Evolutionary conservation across 352 stramenopile genomes (phyloP).

Genomic region (Paralagenidium karlingii): DNA sequence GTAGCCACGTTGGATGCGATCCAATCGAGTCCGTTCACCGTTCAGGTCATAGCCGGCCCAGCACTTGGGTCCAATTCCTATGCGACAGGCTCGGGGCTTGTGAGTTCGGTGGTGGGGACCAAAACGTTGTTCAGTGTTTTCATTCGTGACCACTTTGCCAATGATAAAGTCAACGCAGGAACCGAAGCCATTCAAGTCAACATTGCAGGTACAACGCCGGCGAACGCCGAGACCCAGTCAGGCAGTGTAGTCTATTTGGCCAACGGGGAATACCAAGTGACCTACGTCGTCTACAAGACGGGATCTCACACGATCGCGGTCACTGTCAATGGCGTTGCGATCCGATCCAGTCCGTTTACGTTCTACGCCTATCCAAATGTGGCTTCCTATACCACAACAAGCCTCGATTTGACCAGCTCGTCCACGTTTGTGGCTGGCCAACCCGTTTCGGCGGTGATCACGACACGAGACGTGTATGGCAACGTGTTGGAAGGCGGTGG

Average conservation of each 20-base stretch:
- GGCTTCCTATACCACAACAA: constrained; percentile 23
- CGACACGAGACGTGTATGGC: constrained; percentile 23
- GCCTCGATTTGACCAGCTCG: constrained; percentile 32
- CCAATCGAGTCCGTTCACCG: constrained; percentile 28
- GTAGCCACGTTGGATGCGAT: constrained; percentile 10
- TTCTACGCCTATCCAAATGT: constrained; percentile 38
- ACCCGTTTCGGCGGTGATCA: constrained; percentile 20
- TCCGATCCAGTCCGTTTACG: constrained; percentile 33
- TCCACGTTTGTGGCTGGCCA: constrained; percentile 16
- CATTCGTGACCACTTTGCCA: constrained; percentile 43
- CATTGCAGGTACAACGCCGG: constrained; percentile 20
- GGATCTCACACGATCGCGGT: constrained; percentile 32
- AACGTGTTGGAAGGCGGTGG: constrained; percentile 42
- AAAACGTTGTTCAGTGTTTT: constrained; percentile 28
- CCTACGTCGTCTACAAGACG: constrained; percentile 25
- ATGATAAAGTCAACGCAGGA: constrained; percentile 45
- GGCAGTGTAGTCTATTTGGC: constrained; percentile 8
- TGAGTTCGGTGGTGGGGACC: constrained; percentile 36
- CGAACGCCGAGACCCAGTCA: constrained; percentile 4
- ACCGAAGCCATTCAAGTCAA: constrained; percentile 20
- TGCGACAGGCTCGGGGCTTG: constrained; percentile 23
- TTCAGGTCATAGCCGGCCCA: constrained; percentile 30
- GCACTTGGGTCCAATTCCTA: constrained; percentile 28
- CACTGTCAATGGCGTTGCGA: constrained; percentile 19
- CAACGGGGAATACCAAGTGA: constrained; percentile 21